Conservation (phyloP, 2,329 filamentous ascomycete genomes). For the Cryphonectria parasitica region DNA sequence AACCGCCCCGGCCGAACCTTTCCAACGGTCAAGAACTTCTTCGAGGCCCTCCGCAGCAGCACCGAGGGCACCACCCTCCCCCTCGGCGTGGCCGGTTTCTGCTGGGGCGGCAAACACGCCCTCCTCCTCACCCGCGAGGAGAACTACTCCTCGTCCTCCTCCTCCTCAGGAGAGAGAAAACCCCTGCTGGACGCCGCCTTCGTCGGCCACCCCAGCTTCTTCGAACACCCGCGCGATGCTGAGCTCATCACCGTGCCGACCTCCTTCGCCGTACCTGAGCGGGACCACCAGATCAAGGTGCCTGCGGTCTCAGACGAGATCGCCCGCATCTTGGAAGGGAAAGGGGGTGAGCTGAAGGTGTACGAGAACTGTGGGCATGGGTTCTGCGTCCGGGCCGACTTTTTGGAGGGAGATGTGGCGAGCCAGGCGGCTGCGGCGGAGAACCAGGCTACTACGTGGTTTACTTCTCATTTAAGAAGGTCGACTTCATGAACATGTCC, state of each 20-base stretch:
- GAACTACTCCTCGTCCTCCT: conserved; percentile 24
- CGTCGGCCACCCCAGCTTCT: conserved; percentile 55
- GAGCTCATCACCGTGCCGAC: conserved; percentile 49
- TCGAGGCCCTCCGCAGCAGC: conserved; percentile 42
- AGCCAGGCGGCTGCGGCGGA: conserved; percentile 38
- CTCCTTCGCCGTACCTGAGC: conserved; percentile 50
- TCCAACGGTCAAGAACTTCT: conserved; percentile 43
- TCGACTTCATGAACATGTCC: not conserved
- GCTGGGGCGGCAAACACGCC: conserved; percentile 64
- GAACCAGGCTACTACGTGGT: conserved; percentile 42
- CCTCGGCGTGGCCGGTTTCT: conserved; percentile 62
- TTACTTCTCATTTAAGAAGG: conserved; percentile 30
- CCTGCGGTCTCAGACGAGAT: conserved; percentile 40
- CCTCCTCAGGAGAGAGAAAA: conserved; percentile 25
- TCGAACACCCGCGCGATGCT: conserved; percentile 53
- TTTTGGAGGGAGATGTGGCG: conserved; percentile 34
- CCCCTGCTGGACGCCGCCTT: conserved; percentile 56
- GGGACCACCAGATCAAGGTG: conserved; percentile 45
- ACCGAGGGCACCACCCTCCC: conserved; percentile 38
- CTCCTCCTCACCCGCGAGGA: conserved; percentile 49
- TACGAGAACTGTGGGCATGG: conserved; percentile 47
- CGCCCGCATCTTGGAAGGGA: conserved; percentile 41
- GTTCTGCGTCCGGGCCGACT: conserved; percentile 44
- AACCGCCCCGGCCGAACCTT: conserved; percentile 39
- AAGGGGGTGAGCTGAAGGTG: conserved; percentile 42